phyloP scores from a whole-genome alignment of 306 rosid species.

The Castanopsis chinensis region DNA sequence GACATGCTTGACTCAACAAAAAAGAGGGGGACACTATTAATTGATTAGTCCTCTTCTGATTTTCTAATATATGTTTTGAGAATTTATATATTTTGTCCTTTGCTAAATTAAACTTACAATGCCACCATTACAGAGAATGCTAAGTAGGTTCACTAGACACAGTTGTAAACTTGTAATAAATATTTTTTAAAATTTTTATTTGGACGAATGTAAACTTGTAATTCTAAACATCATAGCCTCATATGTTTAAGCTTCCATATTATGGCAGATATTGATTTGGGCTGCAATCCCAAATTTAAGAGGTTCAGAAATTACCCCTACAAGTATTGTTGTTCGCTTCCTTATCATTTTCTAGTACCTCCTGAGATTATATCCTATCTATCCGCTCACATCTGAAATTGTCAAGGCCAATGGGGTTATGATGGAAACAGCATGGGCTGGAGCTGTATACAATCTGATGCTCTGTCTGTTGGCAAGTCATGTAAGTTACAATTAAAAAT shows the following conservation, averaged over 20 bases:
- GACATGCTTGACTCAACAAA: not conserved
- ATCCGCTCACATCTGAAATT: slow-evolving; percentile 53
- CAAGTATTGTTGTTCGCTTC: slow-evolving; percentile 42
- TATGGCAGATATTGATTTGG: slow-evolving; percentile 53
- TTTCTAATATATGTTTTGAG: not conserved
- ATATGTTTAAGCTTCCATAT: slow-evolving; percentile 19
- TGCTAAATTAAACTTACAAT: slow-evolving; percentile 4
- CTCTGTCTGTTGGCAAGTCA: slow-evolving; percentile 66
- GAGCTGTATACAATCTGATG: slow-evolving; percentile 56
- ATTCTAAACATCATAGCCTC: too few species aligned
- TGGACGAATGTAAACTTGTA: not conserved
- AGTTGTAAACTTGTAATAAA: not conserved
- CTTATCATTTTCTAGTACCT: slow-evolving; percentile 53
- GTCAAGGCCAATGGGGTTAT: slow-evolving; percentile 49
- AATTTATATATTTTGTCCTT: not conserved
- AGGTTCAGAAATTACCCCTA: slow-evolving; percentile 42
- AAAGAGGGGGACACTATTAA: too few species aligned
- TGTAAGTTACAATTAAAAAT: slow-evolving; percentile 30
- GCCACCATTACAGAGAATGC: not conserved
- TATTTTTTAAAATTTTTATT: not conserved
- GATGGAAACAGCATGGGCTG: slow-evolving; percentile 70
- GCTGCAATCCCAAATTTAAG: slow-evolving; percentile 45
- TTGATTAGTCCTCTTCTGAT: not conserved
- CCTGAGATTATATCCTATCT: slow-evolving; percentile 49
- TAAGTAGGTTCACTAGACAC: not conserved